Base-by-base conservation (phyloP, 257 asterid genomes). In the Anisodus acutangulus region DNA sequence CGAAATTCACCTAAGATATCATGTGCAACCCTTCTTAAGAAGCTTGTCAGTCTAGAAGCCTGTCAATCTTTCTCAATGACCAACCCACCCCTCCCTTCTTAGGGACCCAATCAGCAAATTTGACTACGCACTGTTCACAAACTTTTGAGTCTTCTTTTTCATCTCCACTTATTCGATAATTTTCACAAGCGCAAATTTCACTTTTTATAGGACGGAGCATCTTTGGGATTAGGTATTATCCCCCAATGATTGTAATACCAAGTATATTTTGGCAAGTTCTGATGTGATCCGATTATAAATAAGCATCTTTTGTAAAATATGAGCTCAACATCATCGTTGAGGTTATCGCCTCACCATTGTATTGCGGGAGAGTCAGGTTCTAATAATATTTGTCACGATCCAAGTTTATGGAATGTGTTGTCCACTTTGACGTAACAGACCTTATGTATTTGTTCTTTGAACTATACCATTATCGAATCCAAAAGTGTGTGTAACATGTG, bases 401-500 rank as follows among this genome's bases (percentile, higher is more conserved):
- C 3, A 67, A 35, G 0, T 2, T 0, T 12, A 13, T 68, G 10
- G 37, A 11, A 7, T 2, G 2, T 15, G 6, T 68, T 68, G 17
- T 37, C n/a, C 2, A n/a, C 22, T 68, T 68, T 68, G 1, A 0
- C 51, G 15, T 19, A 68, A 3, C 19, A 6, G 1, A 4, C 22
- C 17, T 37, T 17, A 68, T 37, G 12, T 0, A 68, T 0, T 15
- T 37, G 13, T 68, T 9, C 5, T 6, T 8, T 1, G 12, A 1
- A 67, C 12, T 37, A 68, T 41, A 41, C 8, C 51, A 39, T 68
- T 3, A 68, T 37, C 26, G 1, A 68, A 68, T 15, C 0, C 3
- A 35, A 35, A 35, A 35, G 0, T 1, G 0, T 5, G 3, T 0
- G 3, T 6, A 5, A 0, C 22, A 68, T 37, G 8, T 37, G 1